phyloP scores from a whole-genome alignment of 352 stramenopile species.

The Pythium volutum region DNA sequence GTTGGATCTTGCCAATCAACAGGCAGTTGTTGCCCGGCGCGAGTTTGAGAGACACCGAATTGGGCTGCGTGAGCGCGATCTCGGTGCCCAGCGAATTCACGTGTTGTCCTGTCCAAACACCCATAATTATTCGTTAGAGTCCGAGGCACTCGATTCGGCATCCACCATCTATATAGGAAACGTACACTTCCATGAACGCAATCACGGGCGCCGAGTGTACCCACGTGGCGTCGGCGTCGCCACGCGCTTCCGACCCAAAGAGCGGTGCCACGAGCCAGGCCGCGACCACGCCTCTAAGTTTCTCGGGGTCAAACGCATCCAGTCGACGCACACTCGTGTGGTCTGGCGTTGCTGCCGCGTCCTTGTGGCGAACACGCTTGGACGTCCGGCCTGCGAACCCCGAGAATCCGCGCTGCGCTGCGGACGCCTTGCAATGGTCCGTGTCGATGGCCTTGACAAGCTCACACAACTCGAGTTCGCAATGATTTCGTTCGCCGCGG shows the following conservation, averaged over 20 bases:
- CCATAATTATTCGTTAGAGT: too few relatives aligned
- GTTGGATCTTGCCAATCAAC: neutral
- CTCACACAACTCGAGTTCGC: neutral
- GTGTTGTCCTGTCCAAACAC: neutral
- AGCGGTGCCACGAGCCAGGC: neutral
- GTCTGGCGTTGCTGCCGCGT: neutral
- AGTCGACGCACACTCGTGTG: neutral
- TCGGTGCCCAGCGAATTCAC: neutral
- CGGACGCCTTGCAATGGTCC: neutral
- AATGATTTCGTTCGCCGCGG: too few relatives aligned
- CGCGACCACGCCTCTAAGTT: neutral
- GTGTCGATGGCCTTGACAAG: neutral
- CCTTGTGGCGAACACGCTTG: neutral
- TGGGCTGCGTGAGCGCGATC: neutral
- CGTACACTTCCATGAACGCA: neutral
- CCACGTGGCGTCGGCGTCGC: neutral
- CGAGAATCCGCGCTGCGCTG: neutral
- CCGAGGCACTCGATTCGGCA: too few relatives aligned
- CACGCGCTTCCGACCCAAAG: neutral
- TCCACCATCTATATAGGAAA: neutral
- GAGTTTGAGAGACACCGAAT: neutral
- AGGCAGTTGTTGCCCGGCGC: neutral
- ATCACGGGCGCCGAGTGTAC: neutral
- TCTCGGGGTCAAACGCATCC: neutral
- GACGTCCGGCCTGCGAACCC: neutral